Evolutionary conservation across 345 rosid species (phyloP), one percentile per base, ranked within the genome.

Genomic region (Pistacia integerrima): DNA sequence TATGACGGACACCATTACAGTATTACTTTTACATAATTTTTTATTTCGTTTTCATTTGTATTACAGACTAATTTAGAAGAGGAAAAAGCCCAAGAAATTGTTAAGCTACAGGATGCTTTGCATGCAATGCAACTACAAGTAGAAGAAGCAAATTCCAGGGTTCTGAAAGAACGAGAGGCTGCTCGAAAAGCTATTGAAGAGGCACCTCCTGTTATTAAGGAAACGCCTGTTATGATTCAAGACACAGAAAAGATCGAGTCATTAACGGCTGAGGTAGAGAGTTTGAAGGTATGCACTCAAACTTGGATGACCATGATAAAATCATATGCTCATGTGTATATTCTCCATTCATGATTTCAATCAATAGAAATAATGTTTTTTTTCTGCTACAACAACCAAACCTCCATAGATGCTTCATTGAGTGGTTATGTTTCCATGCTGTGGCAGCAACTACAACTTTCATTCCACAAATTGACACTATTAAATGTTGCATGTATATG

Each of bases 151-250:
- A 93, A 92, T 78, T 85, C 90, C 79, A 86, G 81, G 80, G 91
- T 89, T 25, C 80, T 92, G 64, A 91, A 87, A 86, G 98, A 90
- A 76, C 89, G 84, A 66, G 99, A 96, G 82, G 97, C 92, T 70
- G 99, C 97, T 82, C 83, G 81, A 75, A 93, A 91, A 82, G 98
- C 97, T 72, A 92, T 94, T 79, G 99, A 93, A 84, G 99, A 94
- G 82, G 94, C 99, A 71, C 98, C 99, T 74, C 98, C 98, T 55
- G 78, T 94, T 79, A 87, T 96, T 73, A 92, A 90, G 86, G 99
- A 93, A 90, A 93, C 98, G 79, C 97, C 98, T n/a, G 93, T 96
- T 65, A 75, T 94, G 75, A 86, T 96, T 82, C 93, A 96, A 82
- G 97, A 96, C 83, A 92, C 93, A 11, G 95, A 92, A 85, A 96